These are phyloP conservation scores for Triticum urartu DNA, from an alignment of 176 grass and related monocot genomes.

Conservation along the genomic window DNA sequence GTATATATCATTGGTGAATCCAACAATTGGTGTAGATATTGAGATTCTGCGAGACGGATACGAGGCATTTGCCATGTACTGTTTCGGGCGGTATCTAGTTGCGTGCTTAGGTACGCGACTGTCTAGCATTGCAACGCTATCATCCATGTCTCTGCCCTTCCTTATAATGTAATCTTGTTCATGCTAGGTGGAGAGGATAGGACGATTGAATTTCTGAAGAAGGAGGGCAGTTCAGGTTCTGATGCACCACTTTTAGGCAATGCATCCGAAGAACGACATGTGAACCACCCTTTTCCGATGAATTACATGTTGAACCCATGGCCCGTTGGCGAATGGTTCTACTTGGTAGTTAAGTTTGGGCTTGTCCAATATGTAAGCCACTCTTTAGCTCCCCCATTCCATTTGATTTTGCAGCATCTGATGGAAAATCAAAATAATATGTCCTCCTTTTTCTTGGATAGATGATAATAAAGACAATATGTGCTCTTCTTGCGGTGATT, in stretches of 20 bases:
- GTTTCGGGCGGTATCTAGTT: constrained; percentile 92
- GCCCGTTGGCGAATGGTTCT: constrained; percentile 82
- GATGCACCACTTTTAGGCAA: constrained; percentile 47
- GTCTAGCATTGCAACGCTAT: background rate
- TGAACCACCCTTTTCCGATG: constrained; percentile 94
- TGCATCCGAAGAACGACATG: constrained; percentile 60
- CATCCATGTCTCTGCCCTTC: background rate
- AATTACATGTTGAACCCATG: constrained; percentile 89
- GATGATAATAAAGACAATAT: constrained; percentile 95
- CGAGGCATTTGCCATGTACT: constrained; percentile 97
- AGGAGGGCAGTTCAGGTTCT: constrained; percentile 51
- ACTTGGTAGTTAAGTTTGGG: constrained; percentile 82
- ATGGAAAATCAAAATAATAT: background rate
- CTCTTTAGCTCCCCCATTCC: constrained; percentile 22
- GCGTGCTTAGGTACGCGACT: constrained; percentile 80
- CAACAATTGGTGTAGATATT: constrained; percentile 74
- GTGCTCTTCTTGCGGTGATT: constrained; percentile 82
- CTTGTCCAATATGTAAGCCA: constrained; percentile 88
- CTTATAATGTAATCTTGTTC: background rate
- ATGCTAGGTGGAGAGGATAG: constrained; percentile 82
- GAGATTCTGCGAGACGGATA: constrained; percentile 90
- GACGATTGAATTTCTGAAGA: constrained; percentile 83
- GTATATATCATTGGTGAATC: constrained; percentile 87
- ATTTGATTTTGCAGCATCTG: background rate
- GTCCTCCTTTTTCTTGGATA: constrained; percentile 23